Evolutionary conservation across 306 rosid genomes (phyloP), one percentile per base, ranked within the genome.

Genomic region (Quercus bicolor): DNA sequence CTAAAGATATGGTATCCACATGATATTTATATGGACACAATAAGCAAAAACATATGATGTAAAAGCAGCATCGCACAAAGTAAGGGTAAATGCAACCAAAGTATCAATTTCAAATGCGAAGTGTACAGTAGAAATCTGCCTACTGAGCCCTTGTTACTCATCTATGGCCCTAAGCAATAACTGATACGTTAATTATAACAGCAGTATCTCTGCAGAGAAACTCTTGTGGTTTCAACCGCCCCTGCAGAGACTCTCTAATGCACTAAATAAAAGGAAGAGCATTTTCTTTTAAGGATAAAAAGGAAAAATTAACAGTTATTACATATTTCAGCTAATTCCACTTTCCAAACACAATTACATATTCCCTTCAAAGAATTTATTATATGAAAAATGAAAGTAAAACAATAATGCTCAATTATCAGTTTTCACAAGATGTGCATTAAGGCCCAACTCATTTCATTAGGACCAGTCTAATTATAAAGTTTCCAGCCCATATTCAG

Each of bases 1-100:
- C 70, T 29, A 78, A 29, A 56, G 52, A 45, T 77, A 70, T 45
- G 64, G 80, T 45, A 68, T 24, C 40, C 53, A 61, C 48, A 29
- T 6, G 48, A 77, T 66, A 43, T 79, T 66, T 83, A 79, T 55
- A 75, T 48, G 66, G 66, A 69, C 54, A 73, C 45, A 51, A 56
- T 64, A 15, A 64, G 45, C 12, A 64, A 64, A 6, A 10, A 64
- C 16, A 68, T 21, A 21, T 8, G 16, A 68, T n/a, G 20, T 34
- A 34, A 68, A 68, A 68, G 52, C 28, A 68, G 26, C 34, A 33
- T 33, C 15, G 15, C 71, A 7, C 11, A 31, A 8, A 65, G 24
- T 7, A 65, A 16, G 33, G 51, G 71, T 16, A 65, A 65, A 6
- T 31, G 8, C 57, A 74, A 54, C 70, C 73, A 76, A 28, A 68